A percentile compares a stretch with the other conserved stretches of the same genome.
Conservation (phyloP, 2,329 filamentous ascomycete species). For the Rutstroemia sydowiana region DNA sequence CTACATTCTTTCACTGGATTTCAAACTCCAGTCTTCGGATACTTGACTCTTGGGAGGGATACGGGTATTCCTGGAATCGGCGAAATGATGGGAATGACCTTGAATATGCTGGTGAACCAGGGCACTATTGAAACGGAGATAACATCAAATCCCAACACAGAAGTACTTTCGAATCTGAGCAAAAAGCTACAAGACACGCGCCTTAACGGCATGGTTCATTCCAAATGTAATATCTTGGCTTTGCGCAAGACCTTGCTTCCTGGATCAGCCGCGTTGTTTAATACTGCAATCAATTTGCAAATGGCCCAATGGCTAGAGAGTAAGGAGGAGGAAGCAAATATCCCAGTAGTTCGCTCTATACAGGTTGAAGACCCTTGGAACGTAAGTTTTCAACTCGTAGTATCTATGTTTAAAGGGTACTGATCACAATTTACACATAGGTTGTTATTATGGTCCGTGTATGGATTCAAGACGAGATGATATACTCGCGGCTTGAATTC, state of each 20-base stretch:
- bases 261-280: background rate
- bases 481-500: background rate
- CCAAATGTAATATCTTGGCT: background rate
- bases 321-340: background rate
- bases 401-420: background rate
- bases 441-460: background rate
- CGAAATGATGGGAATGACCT: conserved; percentile 6
- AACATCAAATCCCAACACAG: background rate
- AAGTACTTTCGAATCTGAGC: background rate
- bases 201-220: background rate
- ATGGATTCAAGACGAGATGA: background rate
- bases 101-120: conserved; percentile 9
- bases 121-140: background rate
- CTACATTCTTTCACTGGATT: conserved; percentile 31
- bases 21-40: conserved; percentile 36
- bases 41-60: conserved; percentile 28
- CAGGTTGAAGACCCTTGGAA: background rate
- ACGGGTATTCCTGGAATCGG: conserved; percentile 7
- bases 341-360: background rate
- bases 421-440: background rate
- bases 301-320: background rate
- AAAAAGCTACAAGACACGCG: background rate
- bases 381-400: background rate
- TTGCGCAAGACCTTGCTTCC: background rate
- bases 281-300: background rate